Base-by-base conservation (phyloP, 805 yeast species). In the Tetrapisispora arboricola region DNA sequence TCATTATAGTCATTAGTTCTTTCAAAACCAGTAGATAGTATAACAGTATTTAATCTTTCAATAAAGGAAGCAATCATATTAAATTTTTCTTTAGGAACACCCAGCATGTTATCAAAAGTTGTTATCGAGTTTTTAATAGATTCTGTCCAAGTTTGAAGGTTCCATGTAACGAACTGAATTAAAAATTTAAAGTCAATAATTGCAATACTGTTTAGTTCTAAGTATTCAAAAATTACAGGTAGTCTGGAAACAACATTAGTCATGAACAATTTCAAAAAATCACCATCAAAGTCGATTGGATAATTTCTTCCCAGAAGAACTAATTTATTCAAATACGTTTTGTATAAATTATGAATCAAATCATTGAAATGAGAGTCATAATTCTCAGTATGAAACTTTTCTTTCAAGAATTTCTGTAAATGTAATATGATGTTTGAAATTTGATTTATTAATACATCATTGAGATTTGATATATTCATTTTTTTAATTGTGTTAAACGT, bases 71-170 rank as follows among this genome's bases (percentile, higher is more conserved):
- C 40, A 6, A 53, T 39, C 16, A 31, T 34, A 1, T n/a, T 30
- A n/a, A 22, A 24, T 3, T 21, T 12, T 11, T 20, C 37, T 2
- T 21, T 17, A 22, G 37, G 26, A 8, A 35, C 37, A 20, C 26
- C 32, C 12, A 19, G 18, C 10, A 15, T 21, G 15, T 6, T n/a
- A 15, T 24, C 29, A 2, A 20, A 25, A 9, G 34, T 32, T 12
- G 38, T 40, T 6, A 28, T 29, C 6, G 42, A 20, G 9, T 42
- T 46, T 19, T 48, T 45, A 10, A 58, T 35, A 17, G 54, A 46
- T 12, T 51, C 54, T 2, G 45, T 44, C 63, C 63, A 60, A 36
- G 48, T 50, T 30, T 57, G 55, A 31, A 59, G 36, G 35, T 53
- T 48, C 61, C 64, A 56, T 8, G 58, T 45, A 13, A 48, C 53